These are phyloP conservation scores for Aureobasidium zeae DNA, from an alignment of 2,329 filamentous ascomycete genomes.

Conservation along the genomic window DNA sequence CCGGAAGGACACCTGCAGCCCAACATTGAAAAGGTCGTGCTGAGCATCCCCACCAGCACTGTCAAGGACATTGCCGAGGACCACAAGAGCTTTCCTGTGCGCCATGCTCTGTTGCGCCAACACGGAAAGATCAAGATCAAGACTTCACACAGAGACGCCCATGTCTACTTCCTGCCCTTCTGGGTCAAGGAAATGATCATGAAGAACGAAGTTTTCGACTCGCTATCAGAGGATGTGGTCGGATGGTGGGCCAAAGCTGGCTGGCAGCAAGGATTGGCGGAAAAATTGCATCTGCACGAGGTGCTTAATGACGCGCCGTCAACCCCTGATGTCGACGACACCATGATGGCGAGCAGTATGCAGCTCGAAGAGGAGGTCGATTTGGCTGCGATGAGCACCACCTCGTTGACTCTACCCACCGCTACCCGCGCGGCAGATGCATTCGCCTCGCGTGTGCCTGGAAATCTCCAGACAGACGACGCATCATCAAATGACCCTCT, in stretches of 20 bases:
- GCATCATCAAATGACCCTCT: conserved; percentile 25
- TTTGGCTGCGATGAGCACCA: conserved; percentile 19
- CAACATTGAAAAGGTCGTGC: conserved; percentile 67
- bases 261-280: conserved; percentile 74
- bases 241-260: conserved; percentile 93
- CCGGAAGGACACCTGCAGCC: conserved; percentile 57
- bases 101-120: conserved; percentile 64
- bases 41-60: conserved; percentile 79
- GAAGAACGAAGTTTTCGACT: conserved; percentile 73
- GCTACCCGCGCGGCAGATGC: conserved; percentile 5
- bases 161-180: conserved; percentile 87
- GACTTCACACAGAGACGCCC: conserved; percentile 77
- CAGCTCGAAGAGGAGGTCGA: conserved; percentile 22
- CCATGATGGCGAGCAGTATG: conserved; percentile 21
- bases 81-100: conserved; percentile 61
- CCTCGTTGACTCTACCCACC: conserved; percentile 7
- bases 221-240: conserved; percentile 80
- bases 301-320: conserved; percentile 45
- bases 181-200: conserved; percentile 83
- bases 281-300: conserved; percentile 64
- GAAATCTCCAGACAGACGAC: conserved; percentile 13
- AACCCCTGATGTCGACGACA: conserved; percentile 22
- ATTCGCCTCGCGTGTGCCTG: conserved; percentile 18
- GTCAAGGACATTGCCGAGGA: conserved; percentile 74
- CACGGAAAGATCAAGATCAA: conserved; percentile 72